Percentiles rank a stretch among this genome's conserved stretches.
Conservation (phyloP, 2,329 filamentous ascomycete species). For the Trichoderma koningiopsis region DNA sequence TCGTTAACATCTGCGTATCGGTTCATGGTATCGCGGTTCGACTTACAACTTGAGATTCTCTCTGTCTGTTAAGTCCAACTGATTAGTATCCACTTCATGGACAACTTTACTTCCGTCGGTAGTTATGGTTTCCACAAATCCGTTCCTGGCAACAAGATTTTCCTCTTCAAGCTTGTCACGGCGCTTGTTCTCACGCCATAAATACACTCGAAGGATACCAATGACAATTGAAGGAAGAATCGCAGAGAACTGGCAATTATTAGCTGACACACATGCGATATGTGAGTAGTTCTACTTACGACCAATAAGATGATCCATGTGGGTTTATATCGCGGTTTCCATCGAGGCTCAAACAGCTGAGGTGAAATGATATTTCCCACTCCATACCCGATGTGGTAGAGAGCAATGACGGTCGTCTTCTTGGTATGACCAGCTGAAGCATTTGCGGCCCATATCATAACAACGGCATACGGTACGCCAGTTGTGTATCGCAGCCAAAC, state of each 20-base stretch:
- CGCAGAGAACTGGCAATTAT: constrained; percentile 1
- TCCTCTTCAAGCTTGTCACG: constrained; percentile 24
- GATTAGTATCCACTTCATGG: constrained; percentile 26
- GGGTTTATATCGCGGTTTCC: constrained; percentile 30
- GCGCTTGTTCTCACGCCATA: constrained; percentile 24
- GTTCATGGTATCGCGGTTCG: neutral
- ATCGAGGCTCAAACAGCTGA: constrained; percentile 33
- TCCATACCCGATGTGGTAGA: constrained; percentile 42
- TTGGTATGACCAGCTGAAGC: constrained; percentile 44
- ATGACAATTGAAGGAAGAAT: constrained; percentile 27
- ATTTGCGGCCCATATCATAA: constrained; percentile 28
- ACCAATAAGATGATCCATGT: constrained; percentile 31
- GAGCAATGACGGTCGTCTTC: constrained; percentile 44
- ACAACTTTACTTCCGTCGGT: constrained; percentile 15
- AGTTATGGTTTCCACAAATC: constrained; percentile 23
- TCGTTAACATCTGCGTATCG: neutral
- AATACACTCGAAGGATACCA: constrained; percentile 20
- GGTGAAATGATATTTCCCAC: constrained; percentile 43
- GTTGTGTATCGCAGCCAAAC: constrained; percentile 27
- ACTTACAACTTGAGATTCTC: constrained; percentile 28
- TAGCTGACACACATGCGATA: neutral
- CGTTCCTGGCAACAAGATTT: constrained; percentile 1
- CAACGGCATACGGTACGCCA: constrained; percentile 30
- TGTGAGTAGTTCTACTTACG: neutral
- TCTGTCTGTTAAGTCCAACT: constrained; percentile 27